Evolutionary conservation across 371 early-diverging fungal species (phyloP), one percentile per base, ranked within the genome.

Genomic region (Apophysomyces ossiformis): DNA sequence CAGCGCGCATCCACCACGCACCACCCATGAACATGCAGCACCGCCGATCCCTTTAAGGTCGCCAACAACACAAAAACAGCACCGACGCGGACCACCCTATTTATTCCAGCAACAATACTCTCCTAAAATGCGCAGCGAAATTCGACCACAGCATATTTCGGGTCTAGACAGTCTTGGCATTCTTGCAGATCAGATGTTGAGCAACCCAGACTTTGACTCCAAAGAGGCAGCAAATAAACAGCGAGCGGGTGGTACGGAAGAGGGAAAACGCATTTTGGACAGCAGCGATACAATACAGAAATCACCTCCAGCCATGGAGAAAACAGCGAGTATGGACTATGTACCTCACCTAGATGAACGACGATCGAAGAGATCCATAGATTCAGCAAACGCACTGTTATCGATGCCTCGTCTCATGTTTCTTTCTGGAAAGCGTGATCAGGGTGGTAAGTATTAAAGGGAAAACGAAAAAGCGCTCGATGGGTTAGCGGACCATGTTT

Each of bases 61-160:
- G 26, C 66, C 72, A 4, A 71, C 61, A 37, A 69, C 67, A 15
- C 70, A 47, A 44, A 59, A 67, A 39, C 64, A 43, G 21, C 65
- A 67, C 39, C 59, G 71, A 5, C 72, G 73, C 35, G 70, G 71
- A 0, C 75, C 75, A 32, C 77, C 80, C n/a, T 81, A 81, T 58
- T 58, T 81, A n/a, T 74, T 81, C 59, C 81, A 81, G 44, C 81
- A 81, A 39, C 81, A 81, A 32, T 81, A 73, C 46, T 81, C 81
- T 43, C 81, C 81, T 8, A 72, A 76, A 45, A 59, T 73, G 62
- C 69, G 74, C 4, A 75, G 72, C 26, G 76, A 70, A 38, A 69
- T 76, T 21, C 60, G 72, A 47, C 65, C 63, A 1, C 60, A 57
- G 66, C 70, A 26, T 65, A 64, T 59, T 11, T 71, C 72, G 35